Percentiles rank a stretch among this genome's conserved stretches.
Evolutionary conservation across 345 rosid genomes (phyloP).

Genomic region (Toxicodendron radicans): DNA sequence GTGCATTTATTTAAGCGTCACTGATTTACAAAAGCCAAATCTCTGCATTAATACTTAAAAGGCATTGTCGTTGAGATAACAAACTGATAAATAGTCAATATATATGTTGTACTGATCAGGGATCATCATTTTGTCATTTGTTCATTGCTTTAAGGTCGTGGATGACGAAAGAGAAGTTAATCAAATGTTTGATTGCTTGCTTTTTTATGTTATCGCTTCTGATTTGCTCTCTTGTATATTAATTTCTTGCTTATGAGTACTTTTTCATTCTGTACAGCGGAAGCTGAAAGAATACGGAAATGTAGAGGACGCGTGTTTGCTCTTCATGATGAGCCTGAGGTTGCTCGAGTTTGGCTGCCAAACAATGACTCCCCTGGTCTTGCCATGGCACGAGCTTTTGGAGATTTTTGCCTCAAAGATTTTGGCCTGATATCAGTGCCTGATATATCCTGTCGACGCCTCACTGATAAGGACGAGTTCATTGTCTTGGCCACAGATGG

Average conservation of each 20-base stretch:
- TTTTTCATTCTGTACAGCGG: slow-evolving; percentile 48
- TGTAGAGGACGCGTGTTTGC: slow-evolving; percentile 94
- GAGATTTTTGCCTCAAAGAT: slow-evolving; percentile 98
- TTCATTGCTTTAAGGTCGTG: too few relatives aligned
- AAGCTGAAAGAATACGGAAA: slow-evolving; percentile 89
- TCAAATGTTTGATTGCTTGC: neutral
- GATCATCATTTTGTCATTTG: too few relatives aligned
- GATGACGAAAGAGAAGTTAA: too few relatives aligned
- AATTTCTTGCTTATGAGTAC: slow-evolving; percentile 4
- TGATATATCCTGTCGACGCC: slow-evolving; percentile 61
- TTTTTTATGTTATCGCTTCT: neutral
- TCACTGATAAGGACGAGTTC: slow-evolving; percentile 81
- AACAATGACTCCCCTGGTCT: slow-evolving; percentile 93
- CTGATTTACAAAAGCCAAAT: neutral
- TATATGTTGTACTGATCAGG: neutral
- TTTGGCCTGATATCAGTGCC: slow-evolving; percentile 97
- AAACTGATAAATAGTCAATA: neutral
- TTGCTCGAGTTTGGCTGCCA: slow-evolving; percentile 95
- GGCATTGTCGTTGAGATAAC: neutral
- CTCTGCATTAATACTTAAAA: neutral
- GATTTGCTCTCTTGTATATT: neutral
- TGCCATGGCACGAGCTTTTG: slow-evolving; percentile 99
- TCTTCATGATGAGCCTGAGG: slow-evolving; percentile 95
- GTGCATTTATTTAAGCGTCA: neutral
- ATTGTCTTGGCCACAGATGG: slow-evolving; percentile 97